Conservation (phyloP, 768 basidiomycete species). For the Trametes meyenii region DNA sequence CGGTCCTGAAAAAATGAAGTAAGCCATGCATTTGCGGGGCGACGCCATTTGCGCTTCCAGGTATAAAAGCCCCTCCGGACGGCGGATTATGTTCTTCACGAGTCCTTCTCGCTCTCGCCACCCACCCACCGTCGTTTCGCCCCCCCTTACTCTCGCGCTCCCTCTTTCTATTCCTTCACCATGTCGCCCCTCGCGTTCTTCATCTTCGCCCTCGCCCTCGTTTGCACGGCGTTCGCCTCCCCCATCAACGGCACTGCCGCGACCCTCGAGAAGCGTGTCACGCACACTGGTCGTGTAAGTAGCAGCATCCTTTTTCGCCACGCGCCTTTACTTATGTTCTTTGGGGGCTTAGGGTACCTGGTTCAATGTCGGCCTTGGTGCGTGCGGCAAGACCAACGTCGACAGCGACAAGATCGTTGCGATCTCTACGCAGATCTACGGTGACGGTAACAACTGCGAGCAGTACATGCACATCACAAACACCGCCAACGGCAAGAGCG, state of each 20-base stretch:
- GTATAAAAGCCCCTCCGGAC: slow-evolving; percentile 28
- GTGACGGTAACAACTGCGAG: slow-evolving; percentile 57
- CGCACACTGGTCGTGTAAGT: slow-evolving; percentile 60
- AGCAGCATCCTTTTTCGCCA: neutral
- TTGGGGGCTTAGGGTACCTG: slow-evolving; percentile 65
- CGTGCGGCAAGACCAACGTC: slow-evolving; percentile 59
- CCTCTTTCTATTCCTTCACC: slow-evolving; percentile 22
- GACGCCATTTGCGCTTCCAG: slow-evolving; percentile 7
- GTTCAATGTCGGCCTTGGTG: slow-evolving; percentile 61
- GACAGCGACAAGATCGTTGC: slow-evolving; percentile 63
- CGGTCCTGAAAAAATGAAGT: slow-evolving; percentile 15
- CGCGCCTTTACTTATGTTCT: neutral
- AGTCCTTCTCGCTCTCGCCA: slow-evolving; percentile 30
- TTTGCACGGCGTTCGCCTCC: slow-evolving; percentile 47
- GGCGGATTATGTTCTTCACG: slow-evolving; percentile 17
- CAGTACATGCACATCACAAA: slow-evolving; percentile 69
- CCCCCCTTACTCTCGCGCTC: slow-evolving; percentile 20
- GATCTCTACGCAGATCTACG: slow-evolving; percentile 56
- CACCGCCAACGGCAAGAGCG: slow-evolving; percentile 52
- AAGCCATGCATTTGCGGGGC: slow-evolving; percentile 18
- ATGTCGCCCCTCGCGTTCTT: slow-evolving; percentile 46
- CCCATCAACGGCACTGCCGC: slow-evolving; percentile 45
- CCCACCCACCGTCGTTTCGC: slow-evolving; percentile 29
- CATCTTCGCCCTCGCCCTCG: slow-evolving; percentile 43
- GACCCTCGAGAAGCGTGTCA: slow-evolving; percentile 52